A percentile compares a stretch with the other conserved stretches of the same genome.
Evolutionary conservation across 495 filamentous ascomycete species (phyloP).

Genomic region (Amorphotheca resinae): DNA sequence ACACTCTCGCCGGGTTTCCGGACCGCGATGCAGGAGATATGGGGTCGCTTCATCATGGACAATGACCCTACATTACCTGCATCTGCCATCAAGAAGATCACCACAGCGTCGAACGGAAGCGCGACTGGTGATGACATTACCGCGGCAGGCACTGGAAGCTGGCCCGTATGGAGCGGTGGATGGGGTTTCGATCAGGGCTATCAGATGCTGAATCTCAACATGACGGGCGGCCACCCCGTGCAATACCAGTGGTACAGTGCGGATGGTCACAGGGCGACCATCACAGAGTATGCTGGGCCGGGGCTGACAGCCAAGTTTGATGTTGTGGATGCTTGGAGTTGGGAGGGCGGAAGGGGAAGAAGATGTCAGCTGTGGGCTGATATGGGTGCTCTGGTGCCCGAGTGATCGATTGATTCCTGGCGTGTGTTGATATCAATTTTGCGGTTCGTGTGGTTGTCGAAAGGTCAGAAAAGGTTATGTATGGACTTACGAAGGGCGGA

Average conservation of each 20-base stretch:
- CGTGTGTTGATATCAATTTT: too few relatives aligned
- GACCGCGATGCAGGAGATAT: constrained; percentile 19
- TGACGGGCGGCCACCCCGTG: constrained; percentile 30
- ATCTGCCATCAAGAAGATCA: constrained; percentile 26
- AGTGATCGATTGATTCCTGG: constrained; percentile 6
- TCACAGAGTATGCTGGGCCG: constrained; percentile 24
- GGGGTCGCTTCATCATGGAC: constrained; percentile 42
- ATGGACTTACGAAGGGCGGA: too few relatives aligned
- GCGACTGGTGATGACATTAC: constrained; percentile 5
- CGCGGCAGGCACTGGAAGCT: constrained; percentile 8
- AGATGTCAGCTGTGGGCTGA: constrained; percentile 46
- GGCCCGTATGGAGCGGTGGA: constrained; percentile 22
- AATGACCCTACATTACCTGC: constrained; percentile 37
- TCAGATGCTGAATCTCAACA: constrained; percentile 38
- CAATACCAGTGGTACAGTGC: constrained; percentile 4
- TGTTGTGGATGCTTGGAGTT: constrained; percentile 34
- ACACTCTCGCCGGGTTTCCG: constrained; percentile 2
- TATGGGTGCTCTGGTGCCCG: constrained; percentile 31
- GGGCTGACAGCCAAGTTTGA: constrained; percentile 37
- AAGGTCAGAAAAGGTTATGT: too few relatives aligned
- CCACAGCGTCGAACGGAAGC: neutral
- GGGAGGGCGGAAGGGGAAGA: constrained; percentile 45
- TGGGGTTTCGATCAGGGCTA: constrained; percentile 6
- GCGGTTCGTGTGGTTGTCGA: too few relatives aligned
- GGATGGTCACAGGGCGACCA: constrained; percentile 13